Base-by-base conservation (phyloP, 1,284 basidiomycete species). In the Porodaedalea pini region DNA sequence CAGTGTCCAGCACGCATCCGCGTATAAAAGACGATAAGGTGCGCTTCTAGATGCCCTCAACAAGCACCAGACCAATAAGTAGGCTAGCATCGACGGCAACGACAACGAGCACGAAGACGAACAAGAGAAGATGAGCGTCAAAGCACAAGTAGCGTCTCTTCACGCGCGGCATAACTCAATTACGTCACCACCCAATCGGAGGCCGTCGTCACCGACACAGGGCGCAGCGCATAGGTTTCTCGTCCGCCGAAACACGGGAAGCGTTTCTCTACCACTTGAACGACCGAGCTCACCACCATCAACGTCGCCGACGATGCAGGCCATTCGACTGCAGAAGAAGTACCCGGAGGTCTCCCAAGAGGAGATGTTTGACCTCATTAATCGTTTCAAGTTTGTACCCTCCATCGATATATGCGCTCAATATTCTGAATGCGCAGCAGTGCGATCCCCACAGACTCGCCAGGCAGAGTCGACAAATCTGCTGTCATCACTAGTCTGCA, bases 341-440 rank as follows among this genome's bases (percentile, higher is more conserved):
- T 97, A 91, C 69, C 93, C 95, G 29, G 88, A 96, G 68, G 88
- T 98, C 67, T 79, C 88, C 48, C 84, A 88, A 68, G 92, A 95
- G 76, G 93, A 94, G 75, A 92, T 97, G 83, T 88, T 94, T 68
- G 87, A 92, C 69, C 82, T 97, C 69, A 86, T 95, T 74, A 93
- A 88, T 70, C 83, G 86, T 62, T 97, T 96, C 87, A 93, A 94
- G 95, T 96, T 68, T 66, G 93, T 81, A 54, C 17, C 43, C 15
- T 23, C 6, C 13, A 40, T 54, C 39, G 55, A 49, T 57, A 58
- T 53, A 55, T 58, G 52, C 51, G 29, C 41, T 36, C 52, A 17
- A 53, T 56, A 51, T 40, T 47, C 45, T 47, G 27, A 47, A 48
- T 61, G 27, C 68, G 40, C 39, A 29, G 8, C 27, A 96, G 93